These are phyloP conservation scores for Myrmaecium sp. DNA, from an alignment of 2,329 filamentous ascomycete species.

Conservation along the genomic window DNA sequence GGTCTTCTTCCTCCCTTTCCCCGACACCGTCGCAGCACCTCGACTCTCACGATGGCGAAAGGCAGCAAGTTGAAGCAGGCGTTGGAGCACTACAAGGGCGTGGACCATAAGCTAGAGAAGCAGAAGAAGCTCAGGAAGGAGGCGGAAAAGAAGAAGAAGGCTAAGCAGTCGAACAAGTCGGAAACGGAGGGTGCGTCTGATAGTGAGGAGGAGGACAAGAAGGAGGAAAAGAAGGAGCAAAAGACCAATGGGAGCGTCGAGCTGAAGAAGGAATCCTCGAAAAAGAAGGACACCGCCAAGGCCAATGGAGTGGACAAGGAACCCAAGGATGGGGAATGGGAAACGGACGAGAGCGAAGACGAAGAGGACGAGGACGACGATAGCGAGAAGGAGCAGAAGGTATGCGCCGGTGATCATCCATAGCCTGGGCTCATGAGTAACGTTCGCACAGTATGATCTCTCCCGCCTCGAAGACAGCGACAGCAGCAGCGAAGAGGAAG, in stretches of 20 bases:
- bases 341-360: slow-evolving; percentile 23
- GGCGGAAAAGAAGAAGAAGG: slow-evolving; percentile 30
- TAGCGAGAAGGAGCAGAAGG: slow-evolving; percentile 23
- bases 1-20: slow-evolving; percentile 4
- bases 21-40: background rate
- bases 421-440: slow-evolving; percentile 5
- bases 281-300: slow-evolving; percentile 1
- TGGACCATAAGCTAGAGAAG: slow-evolving; percentile 60
- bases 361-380: slow-evolving; percentile 15
- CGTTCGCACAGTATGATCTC: slow-evolving; percentile 9
- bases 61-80: slow-evolving; percentile 39
- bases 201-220: slow-evolving; percentile 7
- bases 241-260: slow-evolving; percentile 7
- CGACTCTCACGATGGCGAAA: slow-evolving; percentile 25
- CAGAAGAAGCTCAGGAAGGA: slow-evolving; percentile 50
- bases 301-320: slow-evolving; percentile 11
- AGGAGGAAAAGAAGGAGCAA: slow-evolving; percentile 6
- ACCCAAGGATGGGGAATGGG: slow-evolving; percentile 12
- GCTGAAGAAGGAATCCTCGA: slow-evolving; percentile 12
- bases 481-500: slow-evolving; percentile 16
- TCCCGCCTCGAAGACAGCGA: slow-evolving; percentile 20
- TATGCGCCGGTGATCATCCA: slow-evolving; percentile 10
- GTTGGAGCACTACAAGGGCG: slow-evolving; percentile 40
- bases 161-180: slow-evolving; percentile 10
- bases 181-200: slow-evolving; percentile 6